Evolutionary conservation across 352 stramenopile genomes (phyloP).

Genomic region (Albugo laibachii): DNA sequence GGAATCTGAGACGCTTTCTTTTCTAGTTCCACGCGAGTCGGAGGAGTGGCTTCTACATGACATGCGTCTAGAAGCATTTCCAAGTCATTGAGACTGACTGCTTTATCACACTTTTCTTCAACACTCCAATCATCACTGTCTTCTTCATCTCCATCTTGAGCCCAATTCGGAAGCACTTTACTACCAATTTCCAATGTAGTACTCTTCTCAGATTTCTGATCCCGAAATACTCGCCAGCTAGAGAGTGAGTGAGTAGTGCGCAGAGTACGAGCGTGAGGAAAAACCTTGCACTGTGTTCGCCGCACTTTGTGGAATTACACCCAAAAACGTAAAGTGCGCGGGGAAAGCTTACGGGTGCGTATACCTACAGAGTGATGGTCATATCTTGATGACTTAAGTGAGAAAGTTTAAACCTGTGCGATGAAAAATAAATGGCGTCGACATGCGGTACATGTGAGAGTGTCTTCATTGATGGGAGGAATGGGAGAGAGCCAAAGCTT

Average conservation of each 20-base stretch:
- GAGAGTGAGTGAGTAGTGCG: neutral
- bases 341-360: constrained; percentile 46
- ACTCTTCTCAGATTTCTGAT: constrained; percentile 16
- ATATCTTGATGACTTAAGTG: neutral
- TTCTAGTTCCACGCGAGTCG: constrained; percentile 4
- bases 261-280: too few species aligned
- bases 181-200: neutral
- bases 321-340: constrained; percentile 71
- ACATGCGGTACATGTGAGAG: constrained; percentile 38
- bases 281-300: constrained; percentile 9
- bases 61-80: constrained; percentile 45
- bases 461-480: constrained; percentile 15
- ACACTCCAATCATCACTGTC: constrained; percentile 46
- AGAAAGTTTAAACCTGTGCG: constrained; percentile 15
- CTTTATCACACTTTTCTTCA: constrained; percentile 17
- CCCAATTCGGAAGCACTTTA: constrained; percentile 7
- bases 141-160: constrained; percentile 20
- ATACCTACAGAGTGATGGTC: constrained; percentile 21
- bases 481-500: too few species aligned
- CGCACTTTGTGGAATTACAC: constrained; percentile 64
- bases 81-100: constrained; percentile 19
- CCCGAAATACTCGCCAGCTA: constrained; percentile 56
- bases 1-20: neutral
- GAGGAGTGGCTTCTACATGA: constrained; percentile 40
- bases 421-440: constrained; percentile 37